Percentiles rank a stretch among this genome's conserved stretches.
Conservation (phyloP, 2,329 filamentous ascomycete species). For the Fusarium albosuccineum region DNA sequence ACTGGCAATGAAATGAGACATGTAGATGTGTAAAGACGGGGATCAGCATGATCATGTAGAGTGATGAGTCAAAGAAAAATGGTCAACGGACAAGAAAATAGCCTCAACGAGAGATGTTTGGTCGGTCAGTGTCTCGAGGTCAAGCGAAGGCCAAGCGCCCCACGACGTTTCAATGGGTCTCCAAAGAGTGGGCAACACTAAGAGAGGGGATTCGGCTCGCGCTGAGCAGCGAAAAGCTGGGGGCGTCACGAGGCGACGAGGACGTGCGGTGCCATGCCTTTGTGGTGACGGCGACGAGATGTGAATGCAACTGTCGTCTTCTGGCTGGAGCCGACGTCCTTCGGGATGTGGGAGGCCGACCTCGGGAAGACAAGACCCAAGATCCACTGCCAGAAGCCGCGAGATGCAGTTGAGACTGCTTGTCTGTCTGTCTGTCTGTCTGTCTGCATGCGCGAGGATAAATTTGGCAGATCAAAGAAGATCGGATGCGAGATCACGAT, state of each 20-base stretch:
- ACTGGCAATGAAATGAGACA: slow-evolving; percentile 37
- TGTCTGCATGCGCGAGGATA: not conserved
- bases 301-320: not conserved
- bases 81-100: slow-evolving; percentile 36
- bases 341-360: slow-evolving; percentile 15
- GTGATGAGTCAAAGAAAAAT: slow-evolving; percentile 22
- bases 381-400: slow-evolving; percentile 9
- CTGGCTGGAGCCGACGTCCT: not conserved
- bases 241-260: slow-evolving; percentile 5
- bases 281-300: slow-evolving; percentile 1
- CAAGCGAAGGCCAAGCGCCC: slow-evolving; percentile 1
- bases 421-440: too few species aligned
- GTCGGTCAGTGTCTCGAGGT: not conserved
- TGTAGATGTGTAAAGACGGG: slow-evolving; percentile 28
- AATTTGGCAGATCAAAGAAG: not conserved
- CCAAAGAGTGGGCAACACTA: not conserved
- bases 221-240: not conserved
- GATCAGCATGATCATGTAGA: slow-evolving; percentile 26
- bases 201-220: slow-evolving; percentile 14
- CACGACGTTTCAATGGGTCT: not conserved
- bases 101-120: slow-evolving; percentile 4
- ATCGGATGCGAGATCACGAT: slow-evolving; percentile 9
- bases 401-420: slow-evolving; percentile 10
- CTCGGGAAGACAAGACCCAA: not conserved
- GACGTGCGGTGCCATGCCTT: slow-evolving; percentile 11